Evolutionary conservation across 768 basidiomycete genomes (phyloP).

Genomic region (Suillus sp.): DNA sequence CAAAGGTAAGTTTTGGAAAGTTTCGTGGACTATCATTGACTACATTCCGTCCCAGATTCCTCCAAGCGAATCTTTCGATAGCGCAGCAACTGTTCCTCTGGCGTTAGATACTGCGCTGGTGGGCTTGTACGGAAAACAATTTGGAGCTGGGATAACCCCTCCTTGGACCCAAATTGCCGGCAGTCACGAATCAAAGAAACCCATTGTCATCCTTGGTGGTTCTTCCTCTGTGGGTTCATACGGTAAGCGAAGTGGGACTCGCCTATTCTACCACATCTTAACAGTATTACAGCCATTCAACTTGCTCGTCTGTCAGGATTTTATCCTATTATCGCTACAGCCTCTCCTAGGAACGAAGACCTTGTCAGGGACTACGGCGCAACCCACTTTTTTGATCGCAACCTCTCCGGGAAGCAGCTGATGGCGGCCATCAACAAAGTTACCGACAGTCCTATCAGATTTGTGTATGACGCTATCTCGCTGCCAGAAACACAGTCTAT

Average conservation of each 20-base stretch:
- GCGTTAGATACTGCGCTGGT: slow-evolving; percentile 46
- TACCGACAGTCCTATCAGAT: slow-evolving; percentile 21
- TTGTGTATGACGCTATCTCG: slow-evolving; percentile 37
- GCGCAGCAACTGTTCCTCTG: slow-evolving; percentile 49
- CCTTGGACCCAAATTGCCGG: slow-evolving; percentile 36
- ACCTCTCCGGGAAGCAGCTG: slow-evolving; percentile 20
- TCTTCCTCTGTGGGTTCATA: slow-evolving; percentile 49
- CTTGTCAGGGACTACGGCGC: slow-evolving; percentile 40
- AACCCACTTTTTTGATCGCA: slow-evolving; percentile 42
- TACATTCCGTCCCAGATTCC: slow-evolving; percentile 40
- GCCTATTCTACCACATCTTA: slow-evolving; percentile 6
- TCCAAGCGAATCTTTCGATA: slow-evolving; percentile 42
- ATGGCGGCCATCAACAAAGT: slow-evolving; percentile 30
- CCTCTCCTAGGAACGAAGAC: slow-evolving; percentile 34
- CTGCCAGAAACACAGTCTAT: slow-evolving; percentile 36
- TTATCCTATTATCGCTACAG: slow-evolving; percentile 44
- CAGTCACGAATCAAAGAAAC: slow-evolving; percentile 42
- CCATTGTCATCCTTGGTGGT: slow-evolving; percentile 53
- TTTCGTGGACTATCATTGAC: neutral
- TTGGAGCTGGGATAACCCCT: slow-evolving; percentile 42
- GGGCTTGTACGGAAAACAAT: slow-evolving; percentile 45
- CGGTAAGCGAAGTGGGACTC: slow-evolving; percentile 31
- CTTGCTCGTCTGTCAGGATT: slow-evolving; percentile 43
- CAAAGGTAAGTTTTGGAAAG: slow-evolving; percentile 35
- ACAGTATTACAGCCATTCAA: slow-evolving; percentile 35